These are phyloP conservation scores for Ogataea salicorniae DNA, from an alignment of 805 yeast genomes.

Conservation along the genomic window DNA sequence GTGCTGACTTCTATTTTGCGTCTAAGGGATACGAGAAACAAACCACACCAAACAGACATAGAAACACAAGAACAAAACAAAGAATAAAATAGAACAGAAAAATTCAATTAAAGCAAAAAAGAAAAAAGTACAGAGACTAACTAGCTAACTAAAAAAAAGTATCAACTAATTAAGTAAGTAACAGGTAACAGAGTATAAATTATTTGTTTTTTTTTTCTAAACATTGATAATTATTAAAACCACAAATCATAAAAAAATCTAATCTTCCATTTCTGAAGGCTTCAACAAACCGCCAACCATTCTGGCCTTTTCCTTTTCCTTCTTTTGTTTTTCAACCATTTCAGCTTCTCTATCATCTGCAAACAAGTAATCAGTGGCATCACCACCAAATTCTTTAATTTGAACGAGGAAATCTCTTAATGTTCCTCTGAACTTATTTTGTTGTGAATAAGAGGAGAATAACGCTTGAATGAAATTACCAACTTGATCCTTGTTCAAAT, in stretches of 20 bases:
- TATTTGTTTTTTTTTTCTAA: too few relatives aligned
- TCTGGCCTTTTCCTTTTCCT: slow-evolving; percentile 75
- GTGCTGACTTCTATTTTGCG: too few relatives aligned
- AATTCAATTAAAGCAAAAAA: too few relatives aligned
- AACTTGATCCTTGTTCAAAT: slow-evolving; percentile 78
- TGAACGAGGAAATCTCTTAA: slow-evolving; percentile 95
- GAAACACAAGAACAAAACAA: too few relatives aligned
- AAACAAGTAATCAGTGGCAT: slow-evolving; percentile 87
- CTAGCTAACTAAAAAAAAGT: neutral
- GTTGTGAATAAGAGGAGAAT: slow-evolving; percentile 67
- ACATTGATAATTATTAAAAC: neutral
- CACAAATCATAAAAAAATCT: neutral
- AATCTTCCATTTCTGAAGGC: slow-evolving; percentile 90
- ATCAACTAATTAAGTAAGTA: neutral
- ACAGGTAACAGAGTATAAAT: too few relatives aligned
- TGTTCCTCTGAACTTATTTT: slow-evolving; percentile 70
- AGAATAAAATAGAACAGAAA: too few relatives aligned
- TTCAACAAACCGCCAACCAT: slow-evolving; percentile 90
- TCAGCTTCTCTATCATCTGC: slow-evolving; percentile 90
- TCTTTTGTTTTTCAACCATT: slow-evolving; percentile 57
- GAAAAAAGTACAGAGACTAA: too few relatives aligned
- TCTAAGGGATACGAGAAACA: too few relatives aligned
- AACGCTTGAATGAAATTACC: slow-evolving; percentile 75
- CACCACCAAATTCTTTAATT: slow-evolving; percentile 93
- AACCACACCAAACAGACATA: too few relatives aligned